A percentile compares a stretch with the other conserved stretches of the same genome.
Evolutionary conservation across 345 rosid species (phyloP).

Genomic region (Cochlearia excelsa): DNA sequence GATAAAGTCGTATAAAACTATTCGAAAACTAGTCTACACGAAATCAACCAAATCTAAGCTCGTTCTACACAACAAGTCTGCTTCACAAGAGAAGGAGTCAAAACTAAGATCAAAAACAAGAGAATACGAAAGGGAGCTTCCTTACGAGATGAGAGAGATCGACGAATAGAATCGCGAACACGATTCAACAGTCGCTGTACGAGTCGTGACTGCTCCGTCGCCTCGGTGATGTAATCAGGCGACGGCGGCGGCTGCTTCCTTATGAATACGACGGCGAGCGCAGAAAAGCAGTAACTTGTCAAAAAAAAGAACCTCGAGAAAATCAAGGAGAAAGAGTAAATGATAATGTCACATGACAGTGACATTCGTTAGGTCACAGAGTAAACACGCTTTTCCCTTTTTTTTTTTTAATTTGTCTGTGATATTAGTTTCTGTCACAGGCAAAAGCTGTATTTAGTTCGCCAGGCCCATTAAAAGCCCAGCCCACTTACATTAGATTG

Average conservation of each 20-base stretch:
- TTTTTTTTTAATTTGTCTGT: conserved; percentile 31
- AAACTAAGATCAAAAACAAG: not conserved
- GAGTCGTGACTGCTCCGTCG: conserved; percentile 30
- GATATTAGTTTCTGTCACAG: conserved; percentile 28
- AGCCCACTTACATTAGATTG: not conserved
- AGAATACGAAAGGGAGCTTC: conserved; percentile 1
- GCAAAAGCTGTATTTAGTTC: conserved; percentile 2
- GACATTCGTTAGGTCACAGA: conserved; percentile 24
- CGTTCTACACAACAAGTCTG: not conserved
- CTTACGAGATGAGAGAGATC: conserved; percentile 32
- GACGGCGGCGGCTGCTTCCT: conserved; percentile 32
- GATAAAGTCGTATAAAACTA: not conserved
- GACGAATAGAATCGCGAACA: conserved; percentile 8
- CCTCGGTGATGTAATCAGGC: conserved; percentile 34
- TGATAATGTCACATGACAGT: conserved; percentile 34
- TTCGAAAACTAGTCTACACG: not conserved
- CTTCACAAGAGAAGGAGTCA: not conserved
- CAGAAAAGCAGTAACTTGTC: not conserved
- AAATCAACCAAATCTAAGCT: conserved; percentile 9
- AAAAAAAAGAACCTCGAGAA: conserved; percentile 21
- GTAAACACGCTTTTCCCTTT: conserved; percentile 1
- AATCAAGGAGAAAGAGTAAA: conserved; percentile 13
- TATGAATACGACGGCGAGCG: conserved; percentile 21
- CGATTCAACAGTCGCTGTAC: not conserved
- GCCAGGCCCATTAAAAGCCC: conserved; percentile 35